Conservation (phyloP, 2,329 filamentous ascomycete species). For the Sodiomyces alkalinus region DNA sequence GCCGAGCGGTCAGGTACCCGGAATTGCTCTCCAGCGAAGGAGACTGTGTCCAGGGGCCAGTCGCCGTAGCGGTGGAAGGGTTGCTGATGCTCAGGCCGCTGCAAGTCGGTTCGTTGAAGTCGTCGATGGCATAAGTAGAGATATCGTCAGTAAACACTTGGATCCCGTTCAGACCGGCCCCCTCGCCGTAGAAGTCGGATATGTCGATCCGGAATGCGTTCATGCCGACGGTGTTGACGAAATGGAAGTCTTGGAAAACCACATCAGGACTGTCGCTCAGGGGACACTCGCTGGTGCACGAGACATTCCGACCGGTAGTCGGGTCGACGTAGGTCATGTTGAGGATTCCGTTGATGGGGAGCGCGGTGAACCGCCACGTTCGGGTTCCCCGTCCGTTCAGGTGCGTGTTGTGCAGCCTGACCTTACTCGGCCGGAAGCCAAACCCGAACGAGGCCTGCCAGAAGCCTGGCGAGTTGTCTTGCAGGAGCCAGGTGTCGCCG, state of each 20-base stretch:
- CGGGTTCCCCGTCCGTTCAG: conserved; percentile 73
- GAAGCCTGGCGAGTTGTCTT: conserved; percentile 59
- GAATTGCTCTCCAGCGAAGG: conserved; percentile 56
- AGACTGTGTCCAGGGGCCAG: conserved; percentile 59
- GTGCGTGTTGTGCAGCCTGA: conserved; percentile 80
- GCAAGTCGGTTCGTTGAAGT: conserved; percentile 82
- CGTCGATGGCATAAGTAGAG: conserved; percentile 67
- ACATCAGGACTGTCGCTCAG: conserved; percentile 53
- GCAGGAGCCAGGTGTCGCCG: conserved; percentile 73
- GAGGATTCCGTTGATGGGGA: conserved; percentile 85
- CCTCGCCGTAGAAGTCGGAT: conserved; percentile 71
- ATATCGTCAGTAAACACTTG: conserved; percentile 79
- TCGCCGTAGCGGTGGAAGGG: conserved; percentile 50
- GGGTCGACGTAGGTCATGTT: conserved; percentile 86
- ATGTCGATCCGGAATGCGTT: conserved; percentile 74
- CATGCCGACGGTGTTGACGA: conserved; percentile 83
- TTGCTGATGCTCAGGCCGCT: conserved; percentile 39
- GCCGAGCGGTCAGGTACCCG: conserved; percentile 57
- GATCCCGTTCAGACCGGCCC: conserved; percentile 73
- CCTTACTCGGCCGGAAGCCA: conserved; percentile 71
- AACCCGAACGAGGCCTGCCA: conserved; percentile 78
- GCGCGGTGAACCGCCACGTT: conserved; percentile 72
- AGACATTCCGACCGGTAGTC: conserved; percentile 45
- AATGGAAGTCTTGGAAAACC: conserved; percentile 75
- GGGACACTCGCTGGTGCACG: conserved; percentile 75